phyloP scores from a whole-genome alignment of 208 protist genomes.

The Trypanosoma mega region DNA sequence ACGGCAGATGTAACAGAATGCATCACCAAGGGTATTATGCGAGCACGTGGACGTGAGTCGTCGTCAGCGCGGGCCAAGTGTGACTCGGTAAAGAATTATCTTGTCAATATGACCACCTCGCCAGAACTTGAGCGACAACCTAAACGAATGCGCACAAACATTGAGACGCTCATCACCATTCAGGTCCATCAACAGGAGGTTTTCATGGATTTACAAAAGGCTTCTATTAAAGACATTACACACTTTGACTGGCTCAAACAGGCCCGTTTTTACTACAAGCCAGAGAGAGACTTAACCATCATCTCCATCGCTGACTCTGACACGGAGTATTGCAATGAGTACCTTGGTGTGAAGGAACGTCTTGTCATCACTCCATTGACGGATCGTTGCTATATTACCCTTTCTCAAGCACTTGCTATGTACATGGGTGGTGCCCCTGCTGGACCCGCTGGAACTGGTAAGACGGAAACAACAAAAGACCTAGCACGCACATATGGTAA shows the following conservation, averaged over 20 bases:
- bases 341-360: constrained; percentile 94
- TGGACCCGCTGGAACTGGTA: constrained; percentile 96
- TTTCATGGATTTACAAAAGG: constrained; percentile 90
- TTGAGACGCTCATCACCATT: constrained; percentile 96
- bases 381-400: constrained; percentile 96
- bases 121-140: constrained; percentile 86
- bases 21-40: constrained; percentile 87
- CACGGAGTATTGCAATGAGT: constrained; percentile 96
- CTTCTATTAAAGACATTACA: constrained; percentile 84
- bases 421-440: constrained; percentile 96
- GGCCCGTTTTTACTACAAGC: constrained; percentile 93
- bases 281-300: constrained; percentile 88
- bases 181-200: constrained; percentile 95
- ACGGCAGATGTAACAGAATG: constrained; percentile 94
- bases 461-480: constrained; percentile 97
- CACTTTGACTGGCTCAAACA: constrained; percentile 96
- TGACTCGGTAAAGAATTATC: constrained; percentile 89
- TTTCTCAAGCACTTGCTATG: constrained; percentile 95
- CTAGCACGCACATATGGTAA: constrained; percentile 94
- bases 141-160: constrained; percentile 90
- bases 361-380: constrained; percentile 94
- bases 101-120: constrained; percentile 91
- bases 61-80: constrained; percentile 74
- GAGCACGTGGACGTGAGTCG: constrained; percentile 73
- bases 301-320: constrained; percentile 94